Conservation (phyloP, 163 green algal genomes). For the Scenedesmus sp. region DNA sequence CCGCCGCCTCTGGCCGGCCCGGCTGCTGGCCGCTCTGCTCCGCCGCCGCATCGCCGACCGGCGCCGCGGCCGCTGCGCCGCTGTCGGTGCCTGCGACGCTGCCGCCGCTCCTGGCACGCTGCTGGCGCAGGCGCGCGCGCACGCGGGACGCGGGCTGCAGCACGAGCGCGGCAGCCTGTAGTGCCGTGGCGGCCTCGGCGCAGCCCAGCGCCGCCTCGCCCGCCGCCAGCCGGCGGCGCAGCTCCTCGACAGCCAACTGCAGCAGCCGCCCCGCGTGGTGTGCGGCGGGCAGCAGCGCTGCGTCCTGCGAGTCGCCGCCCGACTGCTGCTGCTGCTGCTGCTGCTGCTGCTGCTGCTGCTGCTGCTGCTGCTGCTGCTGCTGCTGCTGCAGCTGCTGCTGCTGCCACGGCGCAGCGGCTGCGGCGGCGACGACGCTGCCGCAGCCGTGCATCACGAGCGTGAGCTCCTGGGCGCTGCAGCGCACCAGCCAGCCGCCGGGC, state of each 20-base stretch:
- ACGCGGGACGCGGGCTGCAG: not conserved
- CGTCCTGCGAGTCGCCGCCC: no score
- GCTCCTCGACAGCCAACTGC: not conserved
- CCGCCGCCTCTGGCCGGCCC: not conserved
- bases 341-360: slow-evolving; percentile 1
- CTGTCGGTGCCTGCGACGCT: no score
- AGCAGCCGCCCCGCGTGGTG: no score
- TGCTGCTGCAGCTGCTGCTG: slow-evolving; percentile 4
- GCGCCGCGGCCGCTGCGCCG: no score
- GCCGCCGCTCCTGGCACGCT: not conserved
- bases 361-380: slow-evolving; percentile 8
- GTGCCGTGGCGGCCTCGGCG: slow-evolving; percentile 12
- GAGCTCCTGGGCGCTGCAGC: slow-evolving; percentile 1
- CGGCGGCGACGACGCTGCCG: not conserved
- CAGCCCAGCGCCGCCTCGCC: not conserved
- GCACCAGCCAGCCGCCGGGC: not conserved
- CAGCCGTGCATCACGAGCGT: slow-evolving; percentile 6
- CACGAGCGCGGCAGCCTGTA: not conserved
- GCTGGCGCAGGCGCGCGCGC: not conserved
- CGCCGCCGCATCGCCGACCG: no score
- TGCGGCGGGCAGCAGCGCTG: no score
- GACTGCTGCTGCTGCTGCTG: not conserved
- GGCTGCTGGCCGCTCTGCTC: not conserved
- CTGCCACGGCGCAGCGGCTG: slow-evolving; percentile 3
- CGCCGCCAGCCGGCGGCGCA: slow-evolving; percentile 5